A percentile compares a stretch with the other conserved stretches of the same genome.
Conservation (phyloP, 192 early-diverging fungal species). For the Linnemannia hyalina region DNA sequence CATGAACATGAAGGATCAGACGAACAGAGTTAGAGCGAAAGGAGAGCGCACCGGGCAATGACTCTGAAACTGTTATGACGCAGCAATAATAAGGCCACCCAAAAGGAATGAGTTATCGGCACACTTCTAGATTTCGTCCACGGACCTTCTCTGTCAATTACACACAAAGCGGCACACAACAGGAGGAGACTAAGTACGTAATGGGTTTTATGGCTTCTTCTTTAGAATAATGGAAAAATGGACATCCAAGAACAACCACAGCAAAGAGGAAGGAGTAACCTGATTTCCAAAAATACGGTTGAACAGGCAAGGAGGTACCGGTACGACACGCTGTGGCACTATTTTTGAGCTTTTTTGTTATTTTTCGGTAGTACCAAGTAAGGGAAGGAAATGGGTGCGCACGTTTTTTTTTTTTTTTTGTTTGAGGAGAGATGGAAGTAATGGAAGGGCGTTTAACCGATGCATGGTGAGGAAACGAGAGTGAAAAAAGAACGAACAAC, state of each 20-base stretch:
- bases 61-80: neutral
- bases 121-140: neutral
- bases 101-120: neutral
- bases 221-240: neutral
- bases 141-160: neutral
- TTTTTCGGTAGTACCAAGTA: too few species aligned
- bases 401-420: neutral
- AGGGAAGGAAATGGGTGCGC: neutral
- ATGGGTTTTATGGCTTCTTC: neutral
- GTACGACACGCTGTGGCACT: too few species aligned
- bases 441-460: neutral
- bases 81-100: neutral
- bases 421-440: neutral
- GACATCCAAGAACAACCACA: neutral
- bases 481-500: neutral
- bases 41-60: conserved; percentile 4
- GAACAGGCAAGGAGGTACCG: neutral
- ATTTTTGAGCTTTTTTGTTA: too few species aligned
- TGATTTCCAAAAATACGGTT: neutral
- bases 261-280: neutral
- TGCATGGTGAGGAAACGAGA: neutral
- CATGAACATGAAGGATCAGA: neutral
- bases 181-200: neutral
- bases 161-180: neutral
- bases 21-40: neutral